A percentile compares a stretch with the other conserved stretches of the same genome.
phyloP scores from a whole-genome alignment of 345 rosid species.

The Noccaea bulbosa region DNA sequence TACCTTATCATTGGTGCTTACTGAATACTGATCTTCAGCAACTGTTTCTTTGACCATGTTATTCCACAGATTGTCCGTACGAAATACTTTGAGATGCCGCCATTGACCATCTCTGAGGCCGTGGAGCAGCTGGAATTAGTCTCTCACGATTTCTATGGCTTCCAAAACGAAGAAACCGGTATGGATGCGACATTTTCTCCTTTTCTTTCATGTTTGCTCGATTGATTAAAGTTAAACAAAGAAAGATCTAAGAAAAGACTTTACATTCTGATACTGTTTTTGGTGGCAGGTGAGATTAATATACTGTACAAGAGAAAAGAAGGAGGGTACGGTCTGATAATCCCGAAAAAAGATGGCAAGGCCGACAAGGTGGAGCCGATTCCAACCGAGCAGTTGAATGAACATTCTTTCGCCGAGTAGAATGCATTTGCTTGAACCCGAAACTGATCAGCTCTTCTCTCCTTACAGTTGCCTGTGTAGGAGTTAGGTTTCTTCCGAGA shows the following conservation, averaged over 20 bases:
- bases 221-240: not conserved
- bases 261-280: not conserved
- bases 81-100: conserved; percentile 90
- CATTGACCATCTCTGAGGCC: conserved; percentile 80
- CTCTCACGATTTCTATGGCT: conserved; percentile 87
- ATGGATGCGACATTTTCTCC: conserved; percentile 6
- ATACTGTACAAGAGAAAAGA: conserved; percentile 80
- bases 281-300: conserved; percentile 77
- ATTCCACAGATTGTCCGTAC: conserved; percentile 75
- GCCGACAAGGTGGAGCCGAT: conserved; percentile 66
- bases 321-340: conserved; percentile 90
- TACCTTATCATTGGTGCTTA: not conserved
- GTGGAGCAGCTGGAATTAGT: conserved; percentile 86
- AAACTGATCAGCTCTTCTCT: conserved; percentile 19
- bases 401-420: conserved; percentile 59
- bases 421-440: not conserved
- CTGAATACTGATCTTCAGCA: not conserved
- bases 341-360: conserved; percentile 71
- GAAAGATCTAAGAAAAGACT: conserved; percentile 5
- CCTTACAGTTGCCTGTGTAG: conserved; percentile 6
- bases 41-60: not conserved
- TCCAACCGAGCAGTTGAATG: conserved; percentile 56
- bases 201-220: not conserved
- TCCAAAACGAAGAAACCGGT: conserved; percentile 92
- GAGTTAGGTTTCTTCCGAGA: too few species aligned